Conservation (phyloP, 176 grass and related monocot genomes). For the Eremochloa ophiuroides region DNA sequence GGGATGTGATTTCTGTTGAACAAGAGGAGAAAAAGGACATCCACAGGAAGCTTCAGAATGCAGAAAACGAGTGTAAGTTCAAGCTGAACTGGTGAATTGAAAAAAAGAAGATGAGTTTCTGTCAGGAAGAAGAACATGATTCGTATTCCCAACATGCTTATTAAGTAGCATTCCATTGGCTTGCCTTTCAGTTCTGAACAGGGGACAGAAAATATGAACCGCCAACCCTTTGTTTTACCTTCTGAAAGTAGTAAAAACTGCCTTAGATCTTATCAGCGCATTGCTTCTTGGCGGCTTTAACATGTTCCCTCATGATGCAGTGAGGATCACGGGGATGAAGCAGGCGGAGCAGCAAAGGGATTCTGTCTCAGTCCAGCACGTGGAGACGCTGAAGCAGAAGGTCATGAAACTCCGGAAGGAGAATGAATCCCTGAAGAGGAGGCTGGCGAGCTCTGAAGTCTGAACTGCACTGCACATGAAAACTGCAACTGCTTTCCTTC, state of each 20-base stretch:
- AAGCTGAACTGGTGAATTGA: neutral
- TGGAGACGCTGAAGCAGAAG: constrained; percentile 86
- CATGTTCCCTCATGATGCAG: constrained; percentile 22
- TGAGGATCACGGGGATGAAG: constrained; percentile 56
- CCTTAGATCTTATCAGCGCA: neutral
- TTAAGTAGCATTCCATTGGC: neutral
- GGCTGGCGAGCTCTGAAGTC: constrained; percentile 40
- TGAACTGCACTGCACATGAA: constrained; percentile 38
- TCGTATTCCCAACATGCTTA: neutral
- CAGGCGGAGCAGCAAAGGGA: constrained; percentile 79
- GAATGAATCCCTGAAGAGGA: constrained; percentile 85
- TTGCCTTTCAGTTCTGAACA: neutral
- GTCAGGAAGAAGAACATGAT: neutral
- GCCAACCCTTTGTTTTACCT: neutral
- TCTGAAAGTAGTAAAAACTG: neutral
- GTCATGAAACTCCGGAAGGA: constrained; percentile 90
- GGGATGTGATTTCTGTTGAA: constrained; percentile 62
- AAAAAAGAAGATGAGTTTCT: neutral
- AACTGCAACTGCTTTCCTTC: neutral
- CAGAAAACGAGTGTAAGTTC: constrained; percentile 74
- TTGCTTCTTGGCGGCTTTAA: neutral
- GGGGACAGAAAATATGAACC: neutral
- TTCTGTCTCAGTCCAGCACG: constrained; percentile 59
- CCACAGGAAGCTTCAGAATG: constrained; percentile 59
- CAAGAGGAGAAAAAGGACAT: constrained; percentile 77